Conservation (phyloP, 78 protist genomes). For the Speleostelium caveatum region DNA sequence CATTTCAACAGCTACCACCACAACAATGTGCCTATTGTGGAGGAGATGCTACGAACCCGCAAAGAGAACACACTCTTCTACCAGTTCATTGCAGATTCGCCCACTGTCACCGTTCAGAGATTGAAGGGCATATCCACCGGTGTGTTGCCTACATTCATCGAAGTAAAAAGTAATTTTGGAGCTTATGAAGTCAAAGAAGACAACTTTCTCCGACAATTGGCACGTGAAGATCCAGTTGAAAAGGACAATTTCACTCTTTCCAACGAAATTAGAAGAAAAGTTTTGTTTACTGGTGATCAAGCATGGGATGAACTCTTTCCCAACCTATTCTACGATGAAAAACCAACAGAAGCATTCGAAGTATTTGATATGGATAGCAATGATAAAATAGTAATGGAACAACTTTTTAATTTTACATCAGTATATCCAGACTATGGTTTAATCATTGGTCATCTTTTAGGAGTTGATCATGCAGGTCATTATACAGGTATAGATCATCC, state of each 20-base stretch:
- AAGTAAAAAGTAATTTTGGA: neutral
- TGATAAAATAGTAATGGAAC: neutral
- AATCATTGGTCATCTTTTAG: constrained; percentile 2
- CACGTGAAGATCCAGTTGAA: too few species aligned
- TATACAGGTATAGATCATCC: neutral
- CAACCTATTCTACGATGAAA: neutral
- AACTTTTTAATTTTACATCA: neutral
- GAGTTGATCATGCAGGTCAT: constrained; percentile 6
- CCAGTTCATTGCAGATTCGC: neutral
- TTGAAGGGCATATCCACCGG: neutral
- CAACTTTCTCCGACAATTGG: neutral
- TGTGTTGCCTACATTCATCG: neutral
- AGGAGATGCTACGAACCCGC: too few species aligned
- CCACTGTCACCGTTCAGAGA: neutral
- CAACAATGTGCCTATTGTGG: too few species aligned
- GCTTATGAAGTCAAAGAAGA: neutral
- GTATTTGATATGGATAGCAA: neutral
- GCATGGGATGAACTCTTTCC: neutral
- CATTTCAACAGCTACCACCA: neutral
- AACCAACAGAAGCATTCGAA: neutral
- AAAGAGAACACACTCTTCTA: neutral
- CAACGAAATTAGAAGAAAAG: neutral
- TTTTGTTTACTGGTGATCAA: neutral
- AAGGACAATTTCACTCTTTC: too few species aligned
- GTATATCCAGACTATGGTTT: neutral